Evolutionary conservation across 345 rosid species (phyloP).

Genomic region (Eucalyptus guilfoylei): DNA sequence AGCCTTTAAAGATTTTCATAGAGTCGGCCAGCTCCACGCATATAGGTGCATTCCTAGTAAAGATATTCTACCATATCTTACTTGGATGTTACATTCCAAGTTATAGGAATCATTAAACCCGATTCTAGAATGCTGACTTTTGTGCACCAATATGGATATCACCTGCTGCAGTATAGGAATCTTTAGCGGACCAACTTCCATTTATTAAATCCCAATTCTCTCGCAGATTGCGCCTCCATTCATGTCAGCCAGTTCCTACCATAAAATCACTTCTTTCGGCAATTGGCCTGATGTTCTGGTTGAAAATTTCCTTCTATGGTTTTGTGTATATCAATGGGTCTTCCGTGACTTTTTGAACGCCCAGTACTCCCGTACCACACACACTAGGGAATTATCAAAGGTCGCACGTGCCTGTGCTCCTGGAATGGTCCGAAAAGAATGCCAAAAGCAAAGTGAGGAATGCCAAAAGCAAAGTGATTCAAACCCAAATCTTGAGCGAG

Average conservation of each 20-base stretch:
- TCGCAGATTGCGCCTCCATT: neutral
- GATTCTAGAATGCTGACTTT: neutral
- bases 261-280: neutral
- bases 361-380: neutral
- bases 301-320: neutral
- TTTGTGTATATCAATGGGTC: neutral
- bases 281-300: neutral
- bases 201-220: neutral
- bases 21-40: too few species aligned
- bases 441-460: neutral
- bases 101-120: too few species aligned
- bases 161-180: neutral
- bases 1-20: too few species aligned
- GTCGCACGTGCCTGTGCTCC: neutral
- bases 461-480: neutral
- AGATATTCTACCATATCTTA: too few species aligned
- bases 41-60: too few species aligned
- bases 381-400: neutral
- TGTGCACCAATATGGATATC: neutral
- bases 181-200: neutral
- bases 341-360: neutral
- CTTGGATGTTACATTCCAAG: too few species aligned
- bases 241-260: neutral
- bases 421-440: neutral
- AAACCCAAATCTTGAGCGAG: neutral